Conservation (phyloP, 169 alveolate species). For the Plasmodium coatneyi region DNA sequence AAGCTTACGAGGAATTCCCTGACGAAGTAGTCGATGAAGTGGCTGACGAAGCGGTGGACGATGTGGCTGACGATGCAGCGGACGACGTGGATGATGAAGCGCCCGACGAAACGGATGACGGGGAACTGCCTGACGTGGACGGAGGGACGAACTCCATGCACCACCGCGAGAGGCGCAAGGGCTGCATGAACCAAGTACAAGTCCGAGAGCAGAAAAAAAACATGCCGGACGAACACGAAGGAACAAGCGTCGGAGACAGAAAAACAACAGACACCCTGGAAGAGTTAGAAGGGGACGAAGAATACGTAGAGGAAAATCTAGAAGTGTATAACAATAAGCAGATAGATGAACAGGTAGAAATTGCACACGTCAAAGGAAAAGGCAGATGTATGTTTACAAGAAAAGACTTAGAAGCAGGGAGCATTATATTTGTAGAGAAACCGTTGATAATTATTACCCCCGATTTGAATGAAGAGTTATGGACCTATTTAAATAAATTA, state of each 20-base stretch:
- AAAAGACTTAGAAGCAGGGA: constrained; percentile 85
- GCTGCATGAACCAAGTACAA: not conserved
- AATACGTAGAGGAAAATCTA: constrained; percentile 59
- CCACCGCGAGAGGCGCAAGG: not conserved
- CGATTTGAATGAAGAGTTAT: constrained; percentile 78
- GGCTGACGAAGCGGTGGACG: not conserved
- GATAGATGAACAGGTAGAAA: constrained; percentile 82
- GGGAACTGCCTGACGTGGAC: not conserved
- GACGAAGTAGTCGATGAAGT: not conserved
- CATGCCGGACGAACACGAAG: not conserved
- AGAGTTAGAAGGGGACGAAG: constrained; percentile 38
- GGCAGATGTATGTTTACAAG: constrained; percentile 87
- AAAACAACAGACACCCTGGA: not conserved
- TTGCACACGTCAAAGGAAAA: constrained; percentile 84
- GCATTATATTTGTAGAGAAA: constrained; percentile 83
- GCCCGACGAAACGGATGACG: not conserved
- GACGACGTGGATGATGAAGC: not conserved
- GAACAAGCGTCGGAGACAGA: not conserved
- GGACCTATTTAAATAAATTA: constrained; percentile 77
- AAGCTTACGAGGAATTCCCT: not conserved
- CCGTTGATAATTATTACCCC: constrained; percentile 88
- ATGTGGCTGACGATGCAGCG: not conserved
- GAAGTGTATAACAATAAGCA: constrained; percentile 70
- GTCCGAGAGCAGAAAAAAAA: not conserved
- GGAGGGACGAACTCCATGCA: not conserved